Base-by-base conservation (phyloP, 2,329 filamentous ascomycete species). In the Fusarium stilboides region DNA sequence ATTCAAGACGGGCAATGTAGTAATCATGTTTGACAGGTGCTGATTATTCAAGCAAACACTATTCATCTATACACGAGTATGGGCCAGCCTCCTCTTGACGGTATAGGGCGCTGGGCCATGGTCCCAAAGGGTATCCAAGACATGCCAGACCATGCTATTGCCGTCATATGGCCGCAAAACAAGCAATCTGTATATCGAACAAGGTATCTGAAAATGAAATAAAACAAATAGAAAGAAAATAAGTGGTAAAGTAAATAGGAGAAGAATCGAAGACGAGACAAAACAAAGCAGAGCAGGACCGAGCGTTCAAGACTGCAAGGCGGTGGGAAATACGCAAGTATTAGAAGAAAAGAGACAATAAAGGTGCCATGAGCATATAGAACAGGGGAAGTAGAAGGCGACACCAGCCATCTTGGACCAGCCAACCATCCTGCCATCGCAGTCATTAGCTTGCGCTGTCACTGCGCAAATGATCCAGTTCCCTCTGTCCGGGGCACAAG, bases 161-260 rank as follows among this genome's bases (percentile, higher is more conserved):
- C 69, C 72, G 62, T 68, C 57, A 61, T 63, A 59, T 72, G 67
- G 72, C 73, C 69, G 53, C 70, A 68, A 72, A 75, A 65, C 74
- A 70, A 71, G 63, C 73, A 79, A 75, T 80, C 76, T 79, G 78
- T 85, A 85, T 85, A 85, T 87, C 82, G 84, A 87, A 87, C 85
- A 87, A 87, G 85, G 86, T 87, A 87, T 87, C 83, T 84, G 83
- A 80, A 77, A 79, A 74, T 75, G 73, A 69, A 70, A 47, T 55
- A 28, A 72, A 67, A 67, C 57, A 74, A 69, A 64, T 62, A 54
- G 68, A 58, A 50, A 72, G 66, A 73, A 37, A 54, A 45, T 40
- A 70, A 59, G 66, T 37, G 43, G 67, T 68, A 72, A 72, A 52
- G 68, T 73, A 61, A 71, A 64, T 65, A 64, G 62, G 68, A 72